These are phyloP conservation scores for Gloeopeniophorella convolvens DNA, from an alignment of 768 basidiomycete genomes.

Conservation along the genomic window DNA sequence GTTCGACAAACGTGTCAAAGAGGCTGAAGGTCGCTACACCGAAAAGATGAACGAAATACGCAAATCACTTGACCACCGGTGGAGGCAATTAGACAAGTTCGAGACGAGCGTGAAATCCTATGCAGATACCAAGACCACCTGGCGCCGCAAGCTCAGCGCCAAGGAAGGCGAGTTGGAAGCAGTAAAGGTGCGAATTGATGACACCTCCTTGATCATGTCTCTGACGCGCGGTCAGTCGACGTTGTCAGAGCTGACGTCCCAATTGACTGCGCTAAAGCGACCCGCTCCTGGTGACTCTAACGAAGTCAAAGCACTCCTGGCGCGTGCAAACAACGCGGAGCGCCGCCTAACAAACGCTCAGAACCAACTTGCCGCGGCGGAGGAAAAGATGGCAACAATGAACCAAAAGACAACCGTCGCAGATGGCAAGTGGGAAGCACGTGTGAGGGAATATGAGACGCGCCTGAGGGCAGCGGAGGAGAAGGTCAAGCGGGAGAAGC, in stretches of 20 bases:
- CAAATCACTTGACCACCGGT: conserved; percentile 80
- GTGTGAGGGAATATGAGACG: conserved; percentile 90
- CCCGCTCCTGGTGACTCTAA: conserved; percentile 54
- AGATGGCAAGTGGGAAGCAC: conserved; percentile 88
- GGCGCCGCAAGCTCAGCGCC: conserved; percentile 74
- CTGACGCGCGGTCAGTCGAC: conserved; percentile 42
- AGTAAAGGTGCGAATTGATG: conserved; percentile 51
- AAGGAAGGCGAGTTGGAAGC: conserved; percentile 91
- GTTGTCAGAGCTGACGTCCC: conserved; percentile 66
- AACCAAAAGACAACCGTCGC: conserved; percentile 65
- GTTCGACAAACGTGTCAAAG: conserved; percentile 82
- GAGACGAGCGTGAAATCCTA: conserved; percentile 79
- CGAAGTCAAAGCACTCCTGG: conserved; percentile 62
- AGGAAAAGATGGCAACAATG: conserved; percentile 74
- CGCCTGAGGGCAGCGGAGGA: conserved; percentile 80
- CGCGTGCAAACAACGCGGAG: conserved; percentile 79
- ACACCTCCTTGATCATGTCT: background rate
- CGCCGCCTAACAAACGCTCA: conserved; percentile 78
- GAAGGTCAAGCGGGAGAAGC: conserved; percentile 86
- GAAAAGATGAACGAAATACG: conserved; percentile 76
- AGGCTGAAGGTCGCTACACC: conserved; percentile 61
- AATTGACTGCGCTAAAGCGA: conserved; percentile 57
- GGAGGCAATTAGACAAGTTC: conserved; percentile 91
- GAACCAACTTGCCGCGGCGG: conserved; percentile 76
- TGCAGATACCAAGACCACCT: conserved; percentile 71